Evolutionary conservation across 176 grass and related monocot genomes (phyloP), one percentile per base, ranked within the genome.

Genomic region (Coix lacrymajobi): DNA sequence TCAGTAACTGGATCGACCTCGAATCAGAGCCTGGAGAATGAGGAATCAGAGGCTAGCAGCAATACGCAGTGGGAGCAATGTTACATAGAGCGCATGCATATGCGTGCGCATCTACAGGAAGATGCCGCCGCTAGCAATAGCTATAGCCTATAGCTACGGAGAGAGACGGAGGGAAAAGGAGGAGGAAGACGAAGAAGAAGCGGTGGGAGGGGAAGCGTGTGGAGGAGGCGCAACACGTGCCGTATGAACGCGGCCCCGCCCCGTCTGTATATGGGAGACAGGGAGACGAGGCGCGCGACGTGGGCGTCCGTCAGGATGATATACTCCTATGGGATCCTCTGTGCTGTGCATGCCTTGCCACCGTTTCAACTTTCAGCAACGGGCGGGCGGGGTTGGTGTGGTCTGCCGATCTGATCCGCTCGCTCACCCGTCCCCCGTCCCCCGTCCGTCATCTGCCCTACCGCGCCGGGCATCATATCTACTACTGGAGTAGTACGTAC

Each of bases 181-280:
- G 7, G 58, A 31, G 2, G 48, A 14, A 17, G 38, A 32, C 28
- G 48, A 70, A 1, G 48, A 62, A 5, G 68, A 29, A 25, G 5
- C 6, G 45, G 8, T 12, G 12, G 20, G 40, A 45, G 39, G 5
- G 9, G 46, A 76, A 84, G 84, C 54, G 83, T 80, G 84, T 79
- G 74, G 62, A 80, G 46, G 52, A 57, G 45, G 69, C 48, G 68
- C 38, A 66, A 97, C 94, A 92, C 91, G 91, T 88, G 94, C 66
- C 89, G 48, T 57, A 13, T 69, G 78, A 69, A 37, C 78, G n/a
- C 62, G 43, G 15, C 69, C 12, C n/a, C 11, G 39, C 38, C 20
- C 8, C 8, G 52, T 1, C 7, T 37, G 63, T 37, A n/a, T 64
- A 22, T n/a, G 72, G 20, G 2, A 13, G 56, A 12, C n/a, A 60